Base-by-base conservation (phyloP, 2,329 filamentous ascomycete species). In the Botrytis galanthina region DNA sequence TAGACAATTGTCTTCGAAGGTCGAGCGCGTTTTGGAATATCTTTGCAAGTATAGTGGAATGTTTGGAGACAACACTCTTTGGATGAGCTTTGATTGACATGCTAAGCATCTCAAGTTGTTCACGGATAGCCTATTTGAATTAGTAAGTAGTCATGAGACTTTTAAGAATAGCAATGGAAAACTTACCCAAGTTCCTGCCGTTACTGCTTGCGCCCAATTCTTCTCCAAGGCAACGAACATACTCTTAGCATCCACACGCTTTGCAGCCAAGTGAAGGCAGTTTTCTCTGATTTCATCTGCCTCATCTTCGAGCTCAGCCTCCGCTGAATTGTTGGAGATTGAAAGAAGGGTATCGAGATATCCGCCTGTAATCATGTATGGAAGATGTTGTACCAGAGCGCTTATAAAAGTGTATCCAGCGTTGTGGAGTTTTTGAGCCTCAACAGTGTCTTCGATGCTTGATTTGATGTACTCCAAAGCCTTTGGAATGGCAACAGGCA, bases 331-430 rank as follows among this genome's bases (percentile, higher is more conserved):
- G 80, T 92, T 92, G 8, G 93, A 95, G 18, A 93, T 86, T 22
- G 86, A 84, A 39, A 98, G 83, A 64, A 97, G 87, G 67, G 87
- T 89, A 75, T 93, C 90, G 18, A 98, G 83, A 77, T 95, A 91
- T 8, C 88, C 86, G 1, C 89, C 89, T 18, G 94, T 93, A 75
- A 98, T 86, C 90, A 98, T 97, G 83, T 93, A 98, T 1, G 95
- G 94, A 39, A 98, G 84, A 78, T 96, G 90, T 77, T 96, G 91
- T 20, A 95, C 89, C 62, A 98, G 85, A 12, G 94, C 89, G 66
- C 90, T 91, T 75, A 98, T 86, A 73, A 98, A 90, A 0, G 93
- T 88, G 82, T 93, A 97, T 14, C 90, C 89, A 4, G 95, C 94
- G 78, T 95, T 93, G 81, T 97, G 93, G 44, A 98, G 84, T 77